Evolutionary conservation across 176 grass and related monocot genomes (phyloP).

Genomic region (Carex littledalei): DNA sequence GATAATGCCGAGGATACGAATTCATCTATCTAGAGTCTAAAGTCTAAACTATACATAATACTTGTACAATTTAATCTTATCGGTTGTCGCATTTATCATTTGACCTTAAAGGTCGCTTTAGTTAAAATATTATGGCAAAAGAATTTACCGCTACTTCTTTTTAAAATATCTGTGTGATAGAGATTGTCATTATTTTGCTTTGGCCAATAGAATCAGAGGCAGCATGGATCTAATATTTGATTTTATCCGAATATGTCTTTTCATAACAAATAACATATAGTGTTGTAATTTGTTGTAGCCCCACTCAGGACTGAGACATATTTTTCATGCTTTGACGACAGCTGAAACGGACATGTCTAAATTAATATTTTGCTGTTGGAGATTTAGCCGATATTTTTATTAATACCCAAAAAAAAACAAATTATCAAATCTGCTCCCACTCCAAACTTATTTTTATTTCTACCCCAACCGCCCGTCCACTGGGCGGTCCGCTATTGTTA

Average conservation of each 20-base stretch:
- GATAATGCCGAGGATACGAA: no score
- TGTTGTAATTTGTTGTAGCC: not conserved
- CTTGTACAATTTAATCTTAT: no score
- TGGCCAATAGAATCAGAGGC: not conserved
- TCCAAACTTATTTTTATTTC: no score
- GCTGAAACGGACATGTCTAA: not conserved
- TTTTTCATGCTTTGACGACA: not conserved
- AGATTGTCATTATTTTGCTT: not conserved
- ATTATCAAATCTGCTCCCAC: no score
- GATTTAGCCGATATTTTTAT: no score
- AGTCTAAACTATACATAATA: no score
- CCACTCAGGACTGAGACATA: not conserved
- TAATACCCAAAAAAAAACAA: no score
- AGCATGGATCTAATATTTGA: not conserved
- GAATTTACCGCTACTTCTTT: not conserved
- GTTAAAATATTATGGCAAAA: not conserved
- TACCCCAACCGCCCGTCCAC: no score
- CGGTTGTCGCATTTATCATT: no score
- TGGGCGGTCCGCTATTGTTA: no score
- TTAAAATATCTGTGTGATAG: not conserved
- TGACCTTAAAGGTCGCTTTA: not conserved
- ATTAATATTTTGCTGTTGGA: not conserved
- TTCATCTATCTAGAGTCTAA: no score
- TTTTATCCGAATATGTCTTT: conserved; percentile 4
- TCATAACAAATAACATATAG: not conserved